Evolutionary conservation across 1,139 yeast genomes (phyloP), one percentile per base, ranked within the genome.

Genomic region (Zygoascus sp.): DNA sequence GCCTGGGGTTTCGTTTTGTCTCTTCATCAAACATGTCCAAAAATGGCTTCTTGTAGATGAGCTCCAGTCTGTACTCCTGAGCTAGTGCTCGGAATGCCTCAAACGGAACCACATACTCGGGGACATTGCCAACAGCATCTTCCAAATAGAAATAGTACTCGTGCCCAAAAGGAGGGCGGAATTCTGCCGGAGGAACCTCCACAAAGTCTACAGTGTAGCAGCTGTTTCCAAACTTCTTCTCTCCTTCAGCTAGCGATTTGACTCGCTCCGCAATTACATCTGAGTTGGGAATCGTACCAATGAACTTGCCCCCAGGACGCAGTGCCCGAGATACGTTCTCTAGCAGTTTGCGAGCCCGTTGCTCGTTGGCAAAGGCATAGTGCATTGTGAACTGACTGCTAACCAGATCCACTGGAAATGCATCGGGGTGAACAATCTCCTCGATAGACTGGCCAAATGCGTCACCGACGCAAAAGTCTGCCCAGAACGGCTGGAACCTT

Each of bases 31-130:
- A 92, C 61, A 90, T 79, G 42, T 88, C 90, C 53, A 84, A 77
- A 59, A 92, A 92, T 46, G 86, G 83, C 70, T 82, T 81, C 58
- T 83, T 83, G 58, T 80, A 79, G 50, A 82, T 76, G 50, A 94
- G 68, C 48, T 80, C 82, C 57, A 92, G 67, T 20, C 89, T 88
- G 63, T 81, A 85, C 52, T 88, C 95, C 62, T 83, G 90, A 43
- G 96, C 94, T 44, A 89, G 68, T 50, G 83, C 78, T 62, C 95
- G 74, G 50, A 92, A 77, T 0, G 84, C 79, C 59, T 92, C 97
- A 67, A 92, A 89, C 0, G 97, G 98, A 5, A 92, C 97, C n/a
- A 92, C 94, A 61, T 86, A 92, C 62, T 92, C 99, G 0, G 97
- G 97, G 7, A 92, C 97, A 59, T 92, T 83, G 54, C 88, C 97